Evolutionary conservation across 2,329 filamentous ascomycete species (phyloP).

Genomic region (Xylaria sp.): DNA sequence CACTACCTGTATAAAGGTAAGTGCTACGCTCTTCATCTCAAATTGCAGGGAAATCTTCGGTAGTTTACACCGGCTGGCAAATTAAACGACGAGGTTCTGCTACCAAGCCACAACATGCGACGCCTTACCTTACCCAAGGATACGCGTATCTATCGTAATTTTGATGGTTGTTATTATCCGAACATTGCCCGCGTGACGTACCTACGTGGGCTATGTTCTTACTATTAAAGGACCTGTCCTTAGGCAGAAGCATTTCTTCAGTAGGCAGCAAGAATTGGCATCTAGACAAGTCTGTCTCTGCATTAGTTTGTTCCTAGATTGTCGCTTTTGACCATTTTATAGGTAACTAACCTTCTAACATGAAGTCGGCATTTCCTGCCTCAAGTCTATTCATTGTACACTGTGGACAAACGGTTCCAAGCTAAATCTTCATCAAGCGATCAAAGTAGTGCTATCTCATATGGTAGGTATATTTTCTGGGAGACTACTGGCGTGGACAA

Average conservation of each 20-base stretch:
- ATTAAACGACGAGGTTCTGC: not conserved
- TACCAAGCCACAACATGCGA: not conserved
- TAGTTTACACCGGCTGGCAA: not conserved
- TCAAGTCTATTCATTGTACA: not conserved
- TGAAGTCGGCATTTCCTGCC: not conserved
- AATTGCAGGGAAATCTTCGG: constrained; percentile 29
- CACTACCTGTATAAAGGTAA: not conserved
- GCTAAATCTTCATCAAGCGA: not conserved
- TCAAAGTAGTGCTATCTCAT: not conserved
- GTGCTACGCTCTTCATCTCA: constrained; percentile 8
- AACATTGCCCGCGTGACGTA: constrained; percentile 16
- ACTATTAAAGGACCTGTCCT: not conserved
- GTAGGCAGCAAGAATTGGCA: not conserved
- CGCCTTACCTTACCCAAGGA: constrained; percentile 22
- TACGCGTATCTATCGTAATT: not conserved
- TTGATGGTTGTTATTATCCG: not conserved
- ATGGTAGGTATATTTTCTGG: not conserved
- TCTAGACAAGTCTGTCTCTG: not conserved
- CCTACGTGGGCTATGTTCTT: not conserved
- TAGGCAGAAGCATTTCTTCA: not conserved
- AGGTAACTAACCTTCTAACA: not conserved
- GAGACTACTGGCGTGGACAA: not conserved
- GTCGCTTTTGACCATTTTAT: not conserved
- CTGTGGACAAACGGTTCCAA: not conserved
- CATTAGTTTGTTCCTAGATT: not conserved